phyloP scores from a whole-genome alignment of 2,329 filamentous ascomycete species.

The Microcera coccophila region DNA sequence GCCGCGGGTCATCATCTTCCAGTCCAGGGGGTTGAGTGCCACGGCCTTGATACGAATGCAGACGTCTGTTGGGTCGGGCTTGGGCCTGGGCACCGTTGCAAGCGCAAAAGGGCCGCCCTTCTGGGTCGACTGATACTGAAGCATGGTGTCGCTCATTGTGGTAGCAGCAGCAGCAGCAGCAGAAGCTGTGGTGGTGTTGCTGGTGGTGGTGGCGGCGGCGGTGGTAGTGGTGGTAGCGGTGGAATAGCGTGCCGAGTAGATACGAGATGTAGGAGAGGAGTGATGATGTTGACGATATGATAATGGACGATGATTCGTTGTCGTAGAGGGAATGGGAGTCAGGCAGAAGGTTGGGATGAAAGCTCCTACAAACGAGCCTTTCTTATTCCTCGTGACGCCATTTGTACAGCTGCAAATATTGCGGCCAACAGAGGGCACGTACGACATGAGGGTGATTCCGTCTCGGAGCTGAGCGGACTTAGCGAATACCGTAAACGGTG shows the following conservation, averaged over 20 bases:
- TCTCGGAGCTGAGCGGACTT: conserved; percentile 8
- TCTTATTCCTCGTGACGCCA: conserved; percentile 1
- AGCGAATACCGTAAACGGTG: conserved; percentile 2
- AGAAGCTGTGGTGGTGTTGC: not conserved
- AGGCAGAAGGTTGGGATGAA: not conserved
- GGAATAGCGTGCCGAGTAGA: not conserved
- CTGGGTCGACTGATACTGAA: conserved; percentile 15
- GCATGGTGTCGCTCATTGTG: conserved; percentile 11
- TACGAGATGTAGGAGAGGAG: not conserved
- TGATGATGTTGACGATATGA: not conserved
- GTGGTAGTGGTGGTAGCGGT: not conserved
- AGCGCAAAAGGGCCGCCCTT: conserved; percentile 17
- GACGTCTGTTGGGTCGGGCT: conserved; percentile 12
- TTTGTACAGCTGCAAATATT: not conserved
- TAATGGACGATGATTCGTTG: not conserved
- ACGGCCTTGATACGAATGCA: conserved; percentile 19
- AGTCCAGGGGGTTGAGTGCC: conserved; percentile 22
- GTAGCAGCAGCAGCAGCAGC: not conserved
- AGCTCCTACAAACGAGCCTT: not conserved
- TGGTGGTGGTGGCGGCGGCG: not conserved
- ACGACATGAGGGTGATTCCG: not conserved
- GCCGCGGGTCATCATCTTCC: conserved; percentile 17
- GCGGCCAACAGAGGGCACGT: not conserved
- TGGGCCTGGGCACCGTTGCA: conserved; percentile 11
- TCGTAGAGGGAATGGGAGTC: not conserved